phyloP scores from a whole-genome alignment of 129 eudicot species.

The Erigeron canadensis region DNA sequence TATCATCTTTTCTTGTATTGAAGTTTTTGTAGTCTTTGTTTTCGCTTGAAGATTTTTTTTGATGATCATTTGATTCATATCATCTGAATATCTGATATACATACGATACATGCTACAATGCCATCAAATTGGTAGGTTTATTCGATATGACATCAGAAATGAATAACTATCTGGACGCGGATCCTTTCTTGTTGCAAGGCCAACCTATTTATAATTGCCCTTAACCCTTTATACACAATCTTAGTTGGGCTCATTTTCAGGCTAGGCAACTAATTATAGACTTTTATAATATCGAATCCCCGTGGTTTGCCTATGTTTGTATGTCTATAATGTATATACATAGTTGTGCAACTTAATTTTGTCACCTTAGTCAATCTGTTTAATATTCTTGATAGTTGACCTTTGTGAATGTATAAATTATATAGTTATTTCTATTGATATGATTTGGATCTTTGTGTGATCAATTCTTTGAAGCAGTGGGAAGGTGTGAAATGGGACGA shows the following conservation, averaged over 20 bases:
- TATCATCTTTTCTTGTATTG: not conserved
- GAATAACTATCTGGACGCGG: not conserved
- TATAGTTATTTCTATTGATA: not conserved
- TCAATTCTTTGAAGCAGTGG: slow-evolving; percentile 21
- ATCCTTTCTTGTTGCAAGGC: not conserved
- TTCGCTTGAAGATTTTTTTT: not conserved
- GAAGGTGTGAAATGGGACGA: slow-evolving; percentile 75
- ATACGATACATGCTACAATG: no score
- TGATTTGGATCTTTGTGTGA: not conserved
- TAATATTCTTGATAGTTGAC: not conserved
- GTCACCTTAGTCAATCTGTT: not conserved
- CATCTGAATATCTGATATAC: not conserved
- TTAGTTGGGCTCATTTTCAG: slow-evolving; percentile 6
- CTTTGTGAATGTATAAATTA: not conserved
- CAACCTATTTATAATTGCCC: not conserved
- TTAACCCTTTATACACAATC: not conserved
- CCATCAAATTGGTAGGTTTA: not conserved
- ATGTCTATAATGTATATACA: no score
- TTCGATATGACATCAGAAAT: not conserved
- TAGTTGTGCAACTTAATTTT: not conserved
- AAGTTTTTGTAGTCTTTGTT: slow-evolving; percentile 4
- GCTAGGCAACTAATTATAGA: not conserved
- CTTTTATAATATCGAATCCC: no score
- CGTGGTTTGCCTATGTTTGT: no score
- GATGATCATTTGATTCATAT: slow-evolving; percentile 6